Base-by-base conservation (phyloP, 1,139 yeast genomes). In the Lodderomyces metapsilosis region DNA sequence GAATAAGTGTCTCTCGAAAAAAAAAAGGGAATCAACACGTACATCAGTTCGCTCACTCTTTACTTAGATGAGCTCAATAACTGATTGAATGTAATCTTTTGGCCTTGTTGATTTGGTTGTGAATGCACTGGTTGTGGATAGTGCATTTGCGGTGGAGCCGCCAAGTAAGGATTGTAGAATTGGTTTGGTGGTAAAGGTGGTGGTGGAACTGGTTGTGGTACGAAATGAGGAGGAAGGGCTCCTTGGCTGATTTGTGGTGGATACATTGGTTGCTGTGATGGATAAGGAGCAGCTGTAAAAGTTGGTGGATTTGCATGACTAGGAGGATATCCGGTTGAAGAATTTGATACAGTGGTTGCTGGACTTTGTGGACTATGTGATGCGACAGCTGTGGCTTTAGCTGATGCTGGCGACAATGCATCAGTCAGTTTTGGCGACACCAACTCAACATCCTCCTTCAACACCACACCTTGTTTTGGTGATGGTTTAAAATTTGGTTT, bases 401-500 rank as follows among this genome's bases (percentile, higher is more conserved):
- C 24, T 6, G 45, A 39, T 13, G 41, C 23, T 2, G 45, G 12
- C n/a, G 38, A 34, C n/a, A 37, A 37, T 13, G 43, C 34, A 36
- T 41, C 40, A 32, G n/a, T 18, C 31, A 16, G 23, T 12, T 18
- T 36, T 28, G 23, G 36, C 8, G 38, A 40, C 13, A 27, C 18
- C 13, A 21, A 22, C 2, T 17, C 39, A 31, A 20, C 11, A 13
- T 25, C 36, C 24, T 34, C 15, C 25, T 24, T 36, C 17, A n/a
- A n/a, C n/a, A 24, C 31, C 25, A 28, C 39, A 13, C 11, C 21
- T 30, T 37, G 40, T n/a, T 38, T 38, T 25, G 41, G 41, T n/a
- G 39, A 39, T 11, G 43, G 20, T 43, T 59, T 62, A 53, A 78
- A 78, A 3, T 79, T 68, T 6, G 83, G 83, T 50, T 76, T 78